Evolutionary conservation across 495 filamentous ascomycete genomes (phyloP), one percentile per base, ranked within the genome.

Genomic region (Parathielavia appendiculata): DNA sequence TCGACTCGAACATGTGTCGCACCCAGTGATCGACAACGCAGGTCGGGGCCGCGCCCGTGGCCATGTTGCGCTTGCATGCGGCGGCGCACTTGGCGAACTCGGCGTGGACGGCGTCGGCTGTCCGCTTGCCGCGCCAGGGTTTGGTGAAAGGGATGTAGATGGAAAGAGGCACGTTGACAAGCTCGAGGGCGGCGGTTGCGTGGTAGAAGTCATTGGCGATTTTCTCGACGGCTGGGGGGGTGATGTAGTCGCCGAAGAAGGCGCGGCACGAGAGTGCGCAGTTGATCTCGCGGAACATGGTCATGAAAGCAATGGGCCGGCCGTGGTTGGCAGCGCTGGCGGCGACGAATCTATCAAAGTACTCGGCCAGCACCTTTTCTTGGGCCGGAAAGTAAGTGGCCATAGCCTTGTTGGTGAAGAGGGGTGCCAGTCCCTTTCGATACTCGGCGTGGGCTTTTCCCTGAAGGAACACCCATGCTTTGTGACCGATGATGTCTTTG

Each of bases 1-100:
- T 83, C 11, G 88, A 95, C 22, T 89, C 84, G 54, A 90, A 73
- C 83, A 96, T 95, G 30, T 83, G 76, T 74, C 86, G 84, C 63
- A 97, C 79, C 93, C 93, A 98, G 49, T 81, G 86, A 67, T 98
- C 93, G 85, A 97, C 86, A 69, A 96, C 96, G 68, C 93, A 97
- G 35, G 84, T 84, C 53, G 90, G 74, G 54, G 91, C 83, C 55
- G 91, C 92, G 60, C 92, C 92, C 56, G 90, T 89, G 63, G 86
- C 85, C 89, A 97, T 96, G 62, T 89, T 85, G 52, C 86, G 86
- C 77, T 91, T 95, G 70, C 86, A 87, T 81, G 96, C 96, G 41
- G 90, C 88, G 34, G 93, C 87, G 69, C 93, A 98, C 69, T 88
- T 89, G 65, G 88, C 71, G 70, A 98, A 97, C 69, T 95, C 91